Base-by-base conservation (phyloP, 257 asterid species). In the Solanum rostratum region DNA sequence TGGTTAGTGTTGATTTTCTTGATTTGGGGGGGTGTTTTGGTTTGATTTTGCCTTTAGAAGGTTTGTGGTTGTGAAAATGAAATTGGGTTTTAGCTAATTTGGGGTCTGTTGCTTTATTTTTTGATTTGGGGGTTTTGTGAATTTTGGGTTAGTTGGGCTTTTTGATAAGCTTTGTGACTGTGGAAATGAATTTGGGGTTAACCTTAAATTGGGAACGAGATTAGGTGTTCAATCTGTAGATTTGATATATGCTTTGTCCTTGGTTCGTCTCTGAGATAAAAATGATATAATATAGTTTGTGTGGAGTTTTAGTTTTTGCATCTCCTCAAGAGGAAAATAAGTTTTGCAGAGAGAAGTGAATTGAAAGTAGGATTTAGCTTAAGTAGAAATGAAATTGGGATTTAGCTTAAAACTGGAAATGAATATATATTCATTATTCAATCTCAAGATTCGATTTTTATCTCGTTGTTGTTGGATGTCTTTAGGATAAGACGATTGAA, bases 1-100 rank as follows among this genome's bases (percentile, higher is more conserved):
- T 6, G 99, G 99, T 94, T 86, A 12, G 84, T 83, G 39, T 43
- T 70, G 6, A 1, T n/a, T 22, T 22, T 74, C 1, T 76, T 79
- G 10, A 74, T 74, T 46, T 22, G 43, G 2, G 41, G 43, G 46
- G 50, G 3, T 18, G 13, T 2, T 76, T 54, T 29, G 33, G 81
- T 45, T 74, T 74, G 0, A 3, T 69, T 70, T 50, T 82, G 41
- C 4, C 1, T 54, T 7, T 29, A n/a, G 41, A 19, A 39, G 54
- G 54, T 41, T 70, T 70, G 30, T 37, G 33, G 19, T 70, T 70
- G 79, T 70, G 79, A 54, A 70, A 41, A 70, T 41, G 54, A 41
- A 70, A 4, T 10, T 70, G 79, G 18, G 79, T 2, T 66, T 66
- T 33, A 7, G 76, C 46, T 66, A 39, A 41, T 50, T 50, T 50